These are phyloP conservation scores for Solanum acaule DNA, from an alignment of 257 asterid genomes.

Conservation along the genomic window DNA sequence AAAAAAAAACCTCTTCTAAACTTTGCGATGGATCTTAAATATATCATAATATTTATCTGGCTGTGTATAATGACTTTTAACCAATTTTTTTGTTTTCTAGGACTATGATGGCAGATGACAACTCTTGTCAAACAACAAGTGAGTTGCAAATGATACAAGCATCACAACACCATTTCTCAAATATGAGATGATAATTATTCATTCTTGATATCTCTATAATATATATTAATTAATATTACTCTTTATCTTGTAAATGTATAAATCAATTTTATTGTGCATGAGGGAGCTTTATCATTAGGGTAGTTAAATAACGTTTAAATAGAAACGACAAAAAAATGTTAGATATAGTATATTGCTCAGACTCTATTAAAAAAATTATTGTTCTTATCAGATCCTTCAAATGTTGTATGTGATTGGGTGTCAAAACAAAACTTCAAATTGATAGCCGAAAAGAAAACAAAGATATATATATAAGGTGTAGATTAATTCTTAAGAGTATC, in stretches of 20 bases:
- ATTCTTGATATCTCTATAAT: background rate
- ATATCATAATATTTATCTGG: background rate
- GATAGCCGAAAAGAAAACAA: background rate
- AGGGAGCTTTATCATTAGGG: background rate
- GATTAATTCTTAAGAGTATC: background rate
- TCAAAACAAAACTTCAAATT: rapidly evolving
- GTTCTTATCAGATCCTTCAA: background rate
- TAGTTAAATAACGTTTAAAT: background rate
- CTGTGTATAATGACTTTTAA: background rate
- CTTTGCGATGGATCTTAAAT: background rate
- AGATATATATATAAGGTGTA: background rate
- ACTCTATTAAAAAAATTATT: background rate
- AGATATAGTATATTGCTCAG: background rate
- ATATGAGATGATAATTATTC: conserved; percentile 23
- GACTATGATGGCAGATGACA: conserved; percentile 45
- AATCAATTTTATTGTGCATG: background rate
- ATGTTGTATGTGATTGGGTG: background rate
- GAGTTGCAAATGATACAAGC: conserved; percentile 67
- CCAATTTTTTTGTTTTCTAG: conserved; percentile 17
- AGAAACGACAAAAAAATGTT: background rate
- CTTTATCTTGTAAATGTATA: background rate
- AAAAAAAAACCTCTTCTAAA: background rate
- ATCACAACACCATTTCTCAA: conserved; percentile 64
- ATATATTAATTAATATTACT: background rate
- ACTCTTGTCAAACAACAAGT: conserved; percentile 59